Evolutionary conservation across 257 asterid genomes (phyloP).

Genomic region (Solanum chmielewskii): DNA sequence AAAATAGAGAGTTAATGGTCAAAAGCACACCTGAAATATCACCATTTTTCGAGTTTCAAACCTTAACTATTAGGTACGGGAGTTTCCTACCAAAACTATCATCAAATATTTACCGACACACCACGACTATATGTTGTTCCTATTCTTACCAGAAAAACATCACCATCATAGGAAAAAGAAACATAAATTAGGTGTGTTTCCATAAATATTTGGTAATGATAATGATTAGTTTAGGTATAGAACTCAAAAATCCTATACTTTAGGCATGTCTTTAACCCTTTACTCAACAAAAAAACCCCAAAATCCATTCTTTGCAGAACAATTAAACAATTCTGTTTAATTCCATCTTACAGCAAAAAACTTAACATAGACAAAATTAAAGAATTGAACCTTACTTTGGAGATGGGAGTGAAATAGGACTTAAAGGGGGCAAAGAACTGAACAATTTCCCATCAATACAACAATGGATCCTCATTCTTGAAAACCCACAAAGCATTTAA

Average conservation of each 20-base stretch:
- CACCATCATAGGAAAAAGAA: neutral
- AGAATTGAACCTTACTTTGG: slow-evolving; percentile 20
- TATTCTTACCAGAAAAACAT: neutral
- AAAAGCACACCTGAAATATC: neutral
- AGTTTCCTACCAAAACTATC: neutral
- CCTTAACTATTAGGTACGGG: neutral
- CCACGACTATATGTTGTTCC: neutral
- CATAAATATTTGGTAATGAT: neutral
- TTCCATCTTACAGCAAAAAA: neutral
- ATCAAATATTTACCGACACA: neutral
- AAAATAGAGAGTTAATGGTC: neutral
- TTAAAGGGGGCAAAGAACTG: slow-evolving; percentile 26
- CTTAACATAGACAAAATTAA: neutral
- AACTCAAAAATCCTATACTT: neutral
- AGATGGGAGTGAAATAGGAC: slow-evolving; percentile 43
- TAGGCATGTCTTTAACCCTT: neutral
- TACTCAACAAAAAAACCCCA: neutral
- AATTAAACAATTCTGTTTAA: neutral
- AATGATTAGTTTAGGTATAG: neutral
- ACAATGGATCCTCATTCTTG: slow-evolving; percentile 42
- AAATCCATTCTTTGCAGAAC: neutral
- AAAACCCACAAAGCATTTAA: neutral
- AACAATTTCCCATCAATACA: slow-evolving; percentile 19
- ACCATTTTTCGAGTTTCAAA: neutral
- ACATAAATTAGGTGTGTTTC: neutral